Base-by-base conservation (phyloP, 2,329 filamentous ascomycete species). In the Fusarium oligoseptatum region DNA sequence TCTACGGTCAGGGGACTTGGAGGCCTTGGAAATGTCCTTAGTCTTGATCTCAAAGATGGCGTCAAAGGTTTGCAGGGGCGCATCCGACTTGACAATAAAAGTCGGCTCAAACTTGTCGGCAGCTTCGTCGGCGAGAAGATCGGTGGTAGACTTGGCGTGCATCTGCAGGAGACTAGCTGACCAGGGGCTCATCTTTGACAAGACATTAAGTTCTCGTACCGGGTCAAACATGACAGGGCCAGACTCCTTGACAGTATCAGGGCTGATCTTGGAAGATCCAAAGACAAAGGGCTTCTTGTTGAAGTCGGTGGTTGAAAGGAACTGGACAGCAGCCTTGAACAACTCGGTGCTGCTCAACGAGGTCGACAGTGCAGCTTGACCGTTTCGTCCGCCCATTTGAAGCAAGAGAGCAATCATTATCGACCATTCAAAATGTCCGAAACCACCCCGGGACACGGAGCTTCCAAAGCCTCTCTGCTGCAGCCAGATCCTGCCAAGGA, bases 261-360 rank as follows among this genome's bases (percentile, higher is more conserved):
- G 43, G 41, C 76, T 78, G 3, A 73, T 66, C 39, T 80, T 79
- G 2, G 78, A 65, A 77, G 80, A 82, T 77, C 79, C 85, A 65
- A 91, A 85, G 1, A 88, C 75, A 37, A 92, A 88, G 0, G 93
- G 91, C 74, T 90, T 93, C 77, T 90, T 92, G 66, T 85, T 86
- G 64, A 98, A 85, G 78, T 98, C 92, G 41, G 90, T 92, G 2
- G 90, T 89, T 2, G 93, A 91, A 20, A 99, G 85, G 76, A 96
- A 97, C 80, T 98, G 96, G n/a, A 99, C 85, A 1, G 92, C 92
- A 3, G 95, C 95, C 83, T 98, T 98, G 88, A 99, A 98, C 52
- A 98, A 88, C 82, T 98, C 96, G 27, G 96, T 97, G 82, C 93
- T 93, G 84, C 93, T 98, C 78, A 98, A 93, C 9, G 94, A 94